Base-by-base conservation (phyloP, 2,329 filamentous ascomycete genomes). In the Alternaria panax region DNA sequence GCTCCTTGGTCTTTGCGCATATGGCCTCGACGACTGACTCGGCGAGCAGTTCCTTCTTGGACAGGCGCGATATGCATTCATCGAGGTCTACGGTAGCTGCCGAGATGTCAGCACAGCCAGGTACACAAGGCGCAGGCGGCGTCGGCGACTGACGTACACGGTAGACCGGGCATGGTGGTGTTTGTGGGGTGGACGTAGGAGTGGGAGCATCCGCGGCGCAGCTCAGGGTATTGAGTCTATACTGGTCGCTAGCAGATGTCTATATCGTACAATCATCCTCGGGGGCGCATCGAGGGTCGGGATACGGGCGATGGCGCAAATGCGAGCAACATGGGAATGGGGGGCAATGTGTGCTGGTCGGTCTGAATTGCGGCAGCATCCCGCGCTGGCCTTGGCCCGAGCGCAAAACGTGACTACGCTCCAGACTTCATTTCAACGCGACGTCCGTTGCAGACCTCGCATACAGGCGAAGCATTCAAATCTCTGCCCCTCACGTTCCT, bases 11-110 rank as follows among this genome's bases (percentile, higher is more conserved):
- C 80, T 99, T 99, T 79, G 95, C 93, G 83, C 95, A 99, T 88
- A 99, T 94, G 74, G 95, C 95, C 83, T 99, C 95, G 80, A 99
- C 94, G 68, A 99, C 93, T 41, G 94, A 97, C 81, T 99, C 95
- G 73, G 95, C 93, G 59, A 99, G 88, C 60, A 99, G 87, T 80
- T 98, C 95, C 79, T 97, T 97, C 77, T 95, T 94, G 82, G 98
- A 98, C 54, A 99, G 87, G 69, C 94, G 91, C 78, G 92, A 89
- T 82, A 99, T 98, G 82, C 95, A 99, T 86, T 98, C 93, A 83
- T 99, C 95, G 74, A 99, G 88, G 80, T 99, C 94, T 82, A 99
- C 93, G 81, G 92, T 97, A 71, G 92, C 93, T 96, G 73, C 45
- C 50, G 43, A 28, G 16, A 8, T 22, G 61, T 75, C 60, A 76